Conservation (phyloP, 805 yeast genomes). For the Vanderwaltozyma tropicalis region DNA sequence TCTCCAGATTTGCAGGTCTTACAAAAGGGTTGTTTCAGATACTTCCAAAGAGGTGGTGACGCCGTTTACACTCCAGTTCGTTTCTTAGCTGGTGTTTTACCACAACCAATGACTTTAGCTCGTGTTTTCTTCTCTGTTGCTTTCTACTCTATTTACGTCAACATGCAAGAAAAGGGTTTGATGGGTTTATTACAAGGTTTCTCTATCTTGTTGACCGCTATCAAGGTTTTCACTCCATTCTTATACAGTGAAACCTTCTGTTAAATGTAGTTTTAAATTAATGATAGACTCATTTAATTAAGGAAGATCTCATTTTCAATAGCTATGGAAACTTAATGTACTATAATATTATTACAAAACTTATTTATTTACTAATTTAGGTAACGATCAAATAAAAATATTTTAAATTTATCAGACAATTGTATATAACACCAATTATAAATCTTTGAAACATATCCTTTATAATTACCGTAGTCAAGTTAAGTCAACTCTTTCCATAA, state of each 20-base stretch:
- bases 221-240: slow-evolving; percentile 70
- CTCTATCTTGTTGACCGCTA: slow-evolving; percentile 62
- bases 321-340: neutral
- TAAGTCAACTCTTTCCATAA: too few species aligned
- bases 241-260: slow-evolving; percentile 42
- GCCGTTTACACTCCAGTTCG: slow-evolving; percentile 73
- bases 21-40: slow-evolving; percentile 82
- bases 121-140: slow-evolving; percentile 89
- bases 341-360: neutral
- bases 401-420: too few species aligned
- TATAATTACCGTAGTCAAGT: too few species aligned
- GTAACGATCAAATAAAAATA: too few species aligned
- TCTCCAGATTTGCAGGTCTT: slow-evolving; percentile 50
- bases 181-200: slow-evolving; percentile 61
- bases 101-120: slow-evolving; percentile 63
- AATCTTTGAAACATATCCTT: too few species aligned
- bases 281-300: neutral
- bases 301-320: too few species aligned
- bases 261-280: slow-evolving; percentile 7
- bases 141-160: slow-evolving; percentile 64
- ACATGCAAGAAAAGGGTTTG: slow-evolving; percentile 56
- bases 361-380: too few species aligned
- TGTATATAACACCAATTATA: too few species aligned
- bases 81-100: slow-evolving; percentile 70
- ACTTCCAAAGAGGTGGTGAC: slow-evolving; percentile 76